A percentile compares a stretch with the other conserved stretches of the same genome.
These are phyloP conservation scores for Ustilago curta DNA, from an alignment of 1,284 basidiomycete species.

Conservation along the genomic window DNA sequence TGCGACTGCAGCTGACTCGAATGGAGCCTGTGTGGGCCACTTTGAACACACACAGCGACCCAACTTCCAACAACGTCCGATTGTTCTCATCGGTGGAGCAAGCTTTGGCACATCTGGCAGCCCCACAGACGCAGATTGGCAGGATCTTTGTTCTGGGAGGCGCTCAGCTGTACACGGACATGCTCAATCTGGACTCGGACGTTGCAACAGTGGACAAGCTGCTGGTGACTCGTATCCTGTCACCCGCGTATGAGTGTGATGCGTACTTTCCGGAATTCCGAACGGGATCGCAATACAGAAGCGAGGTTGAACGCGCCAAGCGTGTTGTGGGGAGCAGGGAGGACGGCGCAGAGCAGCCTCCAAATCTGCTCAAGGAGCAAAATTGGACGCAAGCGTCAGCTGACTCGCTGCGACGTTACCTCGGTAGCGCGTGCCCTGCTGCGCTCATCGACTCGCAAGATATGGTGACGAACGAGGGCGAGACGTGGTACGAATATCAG, in stretches of 20 bases:
- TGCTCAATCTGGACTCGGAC: slow-evolving; percentile 17
- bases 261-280: slow-evolving; percentile 84
- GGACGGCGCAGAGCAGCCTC: background rate
- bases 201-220: slow-evolving; percentile 47
- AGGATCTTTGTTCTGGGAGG: slow-evolving; percentile 88
- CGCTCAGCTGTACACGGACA: slow-evolving; percentile 82
- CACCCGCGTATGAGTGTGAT: slow-evolving; percentile 85
- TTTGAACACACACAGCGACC: slow-evolving; percentile 18
- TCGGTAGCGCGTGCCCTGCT: slow-evolving; percentile 28
- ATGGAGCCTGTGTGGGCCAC: slow-evolving; percentile 17
- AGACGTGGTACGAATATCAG: slow-evolving; percentile 45
- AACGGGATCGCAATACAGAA: slow-evolving; percentile 33
- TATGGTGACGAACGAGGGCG: slow-evolving; percentile 38
- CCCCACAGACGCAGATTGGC: slow-evolving; percentile 27
- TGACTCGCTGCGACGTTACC: slow-evolving; percentile 19
- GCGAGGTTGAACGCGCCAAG: slow-evolving; percentile 23
- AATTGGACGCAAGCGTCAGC: slow-evolving; percentile 33
- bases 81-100: slow-evolving; percentile 33
- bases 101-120: slow-evolving; percentile 17
- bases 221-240: slow-evolving; percentile 84
- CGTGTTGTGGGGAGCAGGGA: background rate
- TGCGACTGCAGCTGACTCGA: slow-evolving; percentile 25
- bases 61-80: slow-evolving; percentile 46
- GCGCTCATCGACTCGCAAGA: slow-evolving; percentile 12
- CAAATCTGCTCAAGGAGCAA: slow-evolving; percentile 14